Evolutionary conservation across 2,329 filamentous ascomycete species (phyloP).

Genomic region (Plectosphaerella cucumerina): DNA sequence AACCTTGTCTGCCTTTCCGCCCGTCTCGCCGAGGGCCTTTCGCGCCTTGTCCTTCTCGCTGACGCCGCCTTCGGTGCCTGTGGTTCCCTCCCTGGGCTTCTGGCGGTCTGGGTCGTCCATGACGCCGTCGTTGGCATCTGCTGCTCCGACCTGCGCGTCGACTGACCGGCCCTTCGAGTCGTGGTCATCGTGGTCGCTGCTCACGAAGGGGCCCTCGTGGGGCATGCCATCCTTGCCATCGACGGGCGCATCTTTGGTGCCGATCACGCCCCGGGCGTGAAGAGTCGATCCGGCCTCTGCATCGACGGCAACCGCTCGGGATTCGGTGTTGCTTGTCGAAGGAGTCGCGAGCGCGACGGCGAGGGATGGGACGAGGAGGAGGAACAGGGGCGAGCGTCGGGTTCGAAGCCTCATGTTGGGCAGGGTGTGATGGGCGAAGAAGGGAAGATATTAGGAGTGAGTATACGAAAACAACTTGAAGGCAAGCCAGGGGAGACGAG

Average conservation of each 20-base stretch:
- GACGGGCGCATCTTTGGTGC: slow-evolving; percentile 75
- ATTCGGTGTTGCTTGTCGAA: slow-evolving; percentile 14
- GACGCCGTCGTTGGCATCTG: slow-evolving; percentile 69
- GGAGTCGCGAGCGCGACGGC: slow-evolving; percentile 37
- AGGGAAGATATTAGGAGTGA: not conserved
- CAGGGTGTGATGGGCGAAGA: not conserved
- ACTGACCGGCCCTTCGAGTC: slow-evolving; percentile 43
- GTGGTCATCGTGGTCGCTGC: slow-evolving; percentile 28
- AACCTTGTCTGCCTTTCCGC: slow-evolving; percentile 61
- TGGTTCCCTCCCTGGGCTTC: slow-evolving; percentile 77
- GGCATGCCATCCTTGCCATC: slow-evolving; percentile 94
- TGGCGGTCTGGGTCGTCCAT: slow-evolving; percentile 84
- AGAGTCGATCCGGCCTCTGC: not conserved
- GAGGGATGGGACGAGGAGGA: slow-evolving; percentile 57
- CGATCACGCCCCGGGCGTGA: slow-evolving; percentile 15
- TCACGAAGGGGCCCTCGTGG: slow-evolving; percentile 77
- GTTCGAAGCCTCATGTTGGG: slow-evolving; percentile 56
- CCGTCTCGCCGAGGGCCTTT: slow-evolving; percentile 60
- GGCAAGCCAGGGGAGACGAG: no score
- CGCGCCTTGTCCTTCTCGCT: slow-evolving; percentile 79
- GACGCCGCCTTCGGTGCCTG: slow-evolving; percentile 84
- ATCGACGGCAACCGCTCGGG: slow-evolving; percentile 16
- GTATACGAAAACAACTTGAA: no score
- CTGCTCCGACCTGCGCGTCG: slow-evolving; percentile 40
- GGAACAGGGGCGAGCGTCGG: slow-evolving; percentile 49